phyloP scores from a whole-genome alignment of 2,329 filamentous ascomycete species.

The Daldinia sp. region DNA sequence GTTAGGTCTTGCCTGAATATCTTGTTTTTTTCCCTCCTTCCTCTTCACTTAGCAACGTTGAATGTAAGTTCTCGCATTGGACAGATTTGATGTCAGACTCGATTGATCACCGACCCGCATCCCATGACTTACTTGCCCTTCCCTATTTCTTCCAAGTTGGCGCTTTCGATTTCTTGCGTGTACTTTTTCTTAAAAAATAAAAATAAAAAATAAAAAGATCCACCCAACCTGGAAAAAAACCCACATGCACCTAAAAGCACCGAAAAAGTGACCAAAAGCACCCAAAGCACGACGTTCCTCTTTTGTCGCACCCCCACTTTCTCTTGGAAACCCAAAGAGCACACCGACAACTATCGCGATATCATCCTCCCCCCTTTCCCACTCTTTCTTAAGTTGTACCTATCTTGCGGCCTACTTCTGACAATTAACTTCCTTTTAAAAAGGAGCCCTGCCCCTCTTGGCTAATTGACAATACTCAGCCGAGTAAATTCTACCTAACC shows the following conservation, averaged over 20 bases:
- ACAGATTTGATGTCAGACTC: conserved; percentile 25
- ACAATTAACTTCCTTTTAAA: conserved; percentile 15
- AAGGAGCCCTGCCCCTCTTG: conserved; percentile 24
- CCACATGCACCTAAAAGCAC: not conserved
- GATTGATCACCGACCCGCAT: conserved; percentile 33
- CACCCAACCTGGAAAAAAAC: conserved; percentile 19
- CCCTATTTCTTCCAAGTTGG: conserved; percentile 18
- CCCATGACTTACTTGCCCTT: conserved; percentile 27
- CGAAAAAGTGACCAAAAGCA: too few species aligned
- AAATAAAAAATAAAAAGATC: conserved; percentile 15
- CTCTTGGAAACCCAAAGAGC: conserved; percentile 33
- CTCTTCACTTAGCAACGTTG: conserved; percentile 11
- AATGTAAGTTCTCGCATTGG: conserved; percentile 9
- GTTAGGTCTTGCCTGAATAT: conserved; percentile 17
- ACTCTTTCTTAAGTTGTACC: conserved; percentile 16
- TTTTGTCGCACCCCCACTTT: conserved; percentile 34
- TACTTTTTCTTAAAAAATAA: conserved; percentile 10
- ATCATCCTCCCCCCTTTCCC: conserved; percentile 33
- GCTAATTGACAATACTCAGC: conserved; percentile 9
- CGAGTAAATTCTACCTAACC: conserved; percentile 20
- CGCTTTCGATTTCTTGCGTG: conserved; percentile 2
- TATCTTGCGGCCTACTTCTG: conserved; percentile 22
- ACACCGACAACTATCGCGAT: conserved; percentile 45
- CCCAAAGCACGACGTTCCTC: conserved; percentile 34
- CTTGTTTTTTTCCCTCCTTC: conserved; percentile 14